These are phyloP conservation scores for Lepiota brunneoincarnata DNA, from an alignment of 768 basidiomycete genomes.

Conservation along the genomic window DNA sequence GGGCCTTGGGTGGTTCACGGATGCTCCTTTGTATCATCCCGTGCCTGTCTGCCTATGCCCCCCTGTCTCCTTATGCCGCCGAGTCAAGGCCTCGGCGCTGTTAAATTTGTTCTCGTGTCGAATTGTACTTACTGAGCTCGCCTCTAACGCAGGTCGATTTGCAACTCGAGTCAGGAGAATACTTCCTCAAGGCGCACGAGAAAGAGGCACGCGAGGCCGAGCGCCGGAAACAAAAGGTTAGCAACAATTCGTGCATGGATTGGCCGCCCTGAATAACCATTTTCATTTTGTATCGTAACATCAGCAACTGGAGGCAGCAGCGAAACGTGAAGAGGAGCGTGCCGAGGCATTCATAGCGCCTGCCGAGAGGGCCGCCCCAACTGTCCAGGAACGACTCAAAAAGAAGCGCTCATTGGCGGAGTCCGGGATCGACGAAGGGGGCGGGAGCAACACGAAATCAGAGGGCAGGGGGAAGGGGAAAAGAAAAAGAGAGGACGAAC, in stretches of 20 bases:
- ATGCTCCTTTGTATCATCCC: too few species aligned
- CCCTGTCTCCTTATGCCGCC: too few species aligned
- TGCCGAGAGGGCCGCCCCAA: constrained; percentile 67
- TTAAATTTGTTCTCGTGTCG: too few species aligned
- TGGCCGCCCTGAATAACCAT: background rate
- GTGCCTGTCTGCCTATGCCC: too few species aligned
- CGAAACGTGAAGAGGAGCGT: constrained; percentile 72
- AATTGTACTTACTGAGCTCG: background rate
- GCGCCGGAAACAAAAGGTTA: constrained; percentile 74
- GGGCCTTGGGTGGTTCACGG: too few species aligned
- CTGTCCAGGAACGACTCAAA: constrained; percentile 72
- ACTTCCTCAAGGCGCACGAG: constrained; percentile 92
- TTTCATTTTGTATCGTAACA: constrained; percentile 12
- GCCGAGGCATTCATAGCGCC: constrained; percentile 90
- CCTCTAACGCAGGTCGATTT: constrained; percentile 67
- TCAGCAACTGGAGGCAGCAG: constrained; percentile 78
- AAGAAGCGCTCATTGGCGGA: constrained; percentile 38
- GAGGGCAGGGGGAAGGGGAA: constrained; percentile 33
- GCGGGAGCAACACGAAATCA: constrained; percentile 27
- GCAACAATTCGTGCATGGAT: constrained; percentile 7
- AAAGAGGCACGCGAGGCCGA: constrained; percentile 75
- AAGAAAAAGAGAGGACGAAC: constrained; percentile 29
- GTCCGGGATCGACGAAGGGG: constrained; percentile 38
- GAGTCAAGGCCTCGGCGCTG: too few species aligned
- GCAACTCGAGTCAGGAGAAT: constrained; percentile 95